Conservation (phyloP, 495 filamentous ascomycete genomes). For the Penicillium diatomitis region DNA sequence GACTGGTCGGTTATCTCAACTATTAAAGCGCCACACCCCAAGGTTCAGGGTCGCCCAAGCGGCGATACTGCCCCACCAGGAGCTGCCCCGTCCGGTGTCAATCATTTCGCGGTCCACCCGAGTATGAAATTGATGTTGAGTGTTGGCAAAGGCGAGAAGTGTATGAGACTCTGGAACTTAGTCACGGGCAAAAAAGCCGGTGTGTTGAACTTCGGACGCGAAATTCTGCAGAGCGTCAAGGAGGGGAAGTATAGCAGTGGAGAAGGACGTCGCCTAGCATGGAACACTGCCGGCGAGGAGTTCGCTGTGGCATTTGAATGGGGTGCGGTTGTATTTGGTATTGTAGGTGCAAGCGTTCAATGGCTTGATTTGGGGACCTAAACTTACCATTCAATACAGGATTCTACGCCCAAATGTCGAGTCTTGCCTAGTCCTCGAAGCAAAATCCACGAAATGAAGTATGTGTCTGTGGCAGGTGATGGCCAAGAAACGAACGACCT, state of each 20-base stretch:
- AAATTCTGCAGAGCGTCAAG: conserved; percentile 57
- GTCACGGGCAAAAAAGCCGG: conserved; percentile 93
- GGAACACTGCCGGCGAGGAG: conserved; percentile 67
- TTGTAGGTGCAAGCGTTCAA: conserved; percentile 39
- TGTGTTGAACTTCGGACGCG: conserved; percentile 71
- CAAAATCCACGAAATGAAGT: conserved; percentile 76
- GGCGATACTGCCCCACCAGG: conserved; percentile 86
- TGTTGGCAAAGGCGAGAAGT: conserved; percentile 78
- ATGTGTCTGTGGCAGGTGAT: conserved; percentile 44
- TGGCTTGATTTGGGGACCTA: neutral
- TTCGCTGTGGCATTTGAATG: conserved; percentile 86
- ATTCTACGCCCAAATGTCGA: conserved; percentile 69
- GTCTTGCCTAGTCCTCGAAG: conserved; percentile 57
- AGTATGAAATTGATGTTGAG: conserved; percentile 93
- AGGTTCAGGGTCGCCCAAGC: conserved; percentile 69
- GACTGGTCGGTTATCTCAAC: conserved; percentile 87
- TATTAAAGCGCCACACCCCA: conserved; percentile 84
- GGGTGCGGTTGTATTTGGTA: conserved; percentile 74
- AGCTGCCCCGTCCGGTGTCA: conserved; percentile 78
- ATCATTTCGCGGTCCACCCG: conserved; percentile 91
- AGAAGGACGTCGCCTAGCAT: conserved; percentile 76
- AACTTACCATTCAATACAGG: conserved; percentile 28
- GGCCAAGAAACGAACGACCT: conserved; percentile 37
- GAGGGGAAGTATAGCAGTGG: conserved; percentile 69
- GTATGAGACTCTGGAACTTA: conserved; percentile 92